Evolutionary conservation across 352 stramenopile genomes (phyloP).

Genomic region (Nothophytophthora sp.): DNA sequence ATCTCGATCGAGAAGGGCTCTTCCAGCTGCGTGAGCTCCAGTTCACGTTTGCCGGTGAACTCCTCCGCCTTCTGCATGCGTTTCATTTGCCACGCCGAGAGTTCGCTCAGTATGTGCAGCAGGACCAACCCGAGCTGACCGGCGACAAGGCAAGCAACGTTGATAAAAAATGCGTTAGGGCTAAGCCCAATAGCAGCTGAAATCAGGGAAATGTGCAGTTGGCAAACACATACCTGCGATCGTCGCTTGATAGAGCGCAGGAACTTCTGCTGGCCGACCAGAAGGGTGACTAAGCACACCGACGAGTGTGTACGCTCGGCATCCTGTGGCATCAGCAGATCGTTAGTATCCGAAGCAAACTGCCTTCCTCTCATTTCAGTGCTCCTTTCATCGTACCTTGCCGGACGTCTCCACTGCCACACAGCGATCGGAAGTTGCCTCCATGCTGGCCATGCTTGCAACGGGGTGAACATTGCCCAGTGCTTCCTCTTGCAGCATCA

Average conservation of each 20-base stretch:
- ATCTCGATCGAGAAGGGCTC: slow-evolving; percentile 87
- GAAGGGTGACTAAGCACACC: slow-evolving; percentile 19
- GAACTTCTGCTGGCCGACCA: slow-evolving; percentile 25
- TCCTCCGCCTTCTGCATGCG: slow-evolving; percentile 88
- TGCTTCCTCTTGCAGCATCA: slow-evolving; percentile 34
- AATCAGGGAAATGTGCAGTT: not conserved
- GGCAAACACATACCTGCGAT: slow-evolving; percentile 85
- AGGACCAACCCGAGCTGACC: slow-evolving; percentile 78
- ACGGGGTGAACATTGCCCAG: slow-evolving; percentile 12
- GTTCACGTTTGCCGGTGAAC: slow-evolving; percentile 64
- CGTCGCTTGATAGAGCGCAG: slow-evolving; percentile 53
- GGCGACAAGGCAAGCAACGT: no score
- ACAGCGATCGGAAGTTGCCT: no score
- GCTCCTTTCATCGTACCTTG: slow-evolving; percentile 4
- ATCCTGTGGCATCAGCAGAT: slow-evolving; percentile 10
- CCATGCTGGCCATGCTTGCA: no score
- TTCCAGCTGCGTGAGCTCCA: slow-evolving; percentile 76
- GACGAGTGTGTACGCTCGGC: not conserved
- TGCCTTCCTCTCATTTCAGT: not conserved
- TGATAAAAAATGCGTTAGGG: no score
- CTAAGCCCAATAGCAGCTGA: no score
- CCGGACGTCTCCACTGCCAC: slow-evolving; percentile 3
- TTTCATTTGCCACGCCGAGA: slow-evolving; percentile 90
- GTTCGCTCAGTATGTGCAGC: slow-evolving; percentile 70
- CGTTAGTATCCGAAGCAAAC: no score